A percentile compares a stretch with the other conserved stretches of the same genome.
Evolutionary conservation across 257 asterid genomes (phyloP).

Genomic region (Craterostigma plantagineum): DNA sequence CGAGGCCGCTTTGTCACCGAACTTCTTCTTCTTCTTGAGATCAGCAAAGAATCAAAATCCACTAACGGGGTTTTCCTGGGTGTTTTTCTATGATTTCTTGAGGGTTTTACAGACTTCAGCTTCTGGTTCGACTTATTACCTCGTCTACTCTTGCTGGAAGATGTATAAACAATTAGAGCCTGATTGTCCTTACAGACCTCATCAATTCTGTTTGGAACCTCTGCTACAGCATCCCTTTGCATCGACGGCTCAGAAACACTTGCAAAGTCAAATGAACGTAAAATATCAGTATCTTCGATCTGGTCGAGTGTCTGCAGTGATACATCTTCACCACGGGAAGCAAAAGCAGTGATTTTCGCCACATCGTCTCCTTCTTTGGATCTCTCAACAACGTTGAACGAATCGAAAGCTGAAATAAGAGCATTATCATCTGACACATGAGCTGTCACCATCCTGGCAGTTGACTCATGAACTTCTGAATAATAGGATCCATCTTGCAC

Average conservation of each 20-base stretch:
- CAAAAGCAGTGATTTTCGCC: slow-evolving; percentile 17
- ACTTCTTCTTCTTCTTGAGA: slow-evolving; percentile 49
- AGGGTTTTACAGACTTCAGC: slow-evolving; percentile 13
- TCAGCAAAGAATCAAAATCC: slow-evolving; percentile 28
- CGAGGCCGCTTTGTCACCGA: slow-evolving; percentile 22
- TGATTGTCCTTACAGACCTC: slow-evolving; percentile 13
- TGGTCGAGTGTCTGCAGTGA: slow-evolving; percentile 12
- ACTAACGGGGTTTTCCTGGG: slow-evolving; percentile 16
- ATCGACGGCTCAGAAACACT: slow-evolving; percentile 11
- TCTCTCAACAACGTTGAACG: slow-evolving; percentile 15
- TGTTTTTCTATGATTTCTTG: slow-evolving; percentile 15
- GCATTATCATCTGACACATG: slow-evolving; percentile 20
- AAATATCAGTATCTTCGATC: background rate
- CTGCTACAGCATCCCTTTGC: no score
- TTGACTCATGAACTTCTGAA: slow-evolving; percentile 14
- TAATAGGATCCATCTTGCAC: slow-evolving; percentile 13
- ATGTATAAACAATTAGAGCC: slow-evolving; percentile 17
- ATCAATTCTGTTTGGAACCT: slow-evolving; percentile 1
- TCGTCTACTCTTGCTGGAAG: slow-evolving; percentile 18
- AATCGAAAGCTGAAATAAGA: slow-evolving; percentile 22
- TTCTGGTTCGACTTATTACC: slow-evolving; percentile 15
- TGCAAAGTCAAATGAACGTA: slow-evolving; percentile 9
- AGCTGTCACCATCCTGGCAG: slow-evolving; percentile 12
- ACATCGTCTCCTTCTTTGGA: slow-evolving; percentile 13
- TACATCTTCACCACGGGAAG: slow-evolving; percentile 13